Base-by-base conservation (phyloP, 2,329 filamentous ascomycete species). In the Penicillium frequentans region DNA sequence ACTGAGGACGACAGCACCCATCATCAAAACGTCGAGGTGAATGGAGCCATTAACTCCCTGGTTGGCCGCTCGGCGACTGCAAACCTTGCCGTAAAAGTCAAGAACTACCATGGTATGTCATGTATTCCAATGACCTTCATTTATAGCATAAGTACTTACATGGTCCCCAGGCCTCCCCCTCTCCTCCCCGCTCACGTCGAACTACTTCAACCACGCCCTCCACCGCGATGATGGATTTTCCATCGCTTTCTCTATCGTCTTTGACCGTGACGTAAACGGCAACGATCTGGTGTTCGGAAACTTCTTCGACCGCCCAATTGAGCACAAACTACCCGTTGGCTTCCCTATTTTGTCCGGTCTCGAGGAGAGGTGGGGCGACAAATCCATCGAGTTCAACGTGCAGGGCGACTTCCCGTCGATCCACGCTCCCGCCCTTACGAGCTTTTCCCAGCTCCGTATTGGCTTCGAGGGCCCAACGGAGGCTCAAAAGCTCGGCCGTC, bases 241-340 rank as follows among this genome's bases (percentile, higher is more conserved):
- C 66, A 91, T 98, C 67, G 82, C 85, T 31, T 88, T 96, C 70
- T 83, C 85, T 46, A 90, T 97, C 73, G 86, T 84, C 0, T 90
- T 89, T n/a, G 90, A 90, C 66, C 67, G 77, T 29, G 75, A 75
- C 35, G 86, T 96, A 55, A 80, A 81, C 3, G 91, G 86, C 45
- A 75, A 84, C 26, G 87, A 96, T 60, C 81, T 99, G 3, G 86
- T 97, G 53, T 96, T 96, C 67, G 95, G 93, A 43, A 98, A 98
- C 73, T 92, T 97, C 79, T 97, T 98, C 71, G 93, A 96, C 69
- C 85, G 90, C 50, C 91, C 95, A 0, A 95, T 99, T 65, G 85
- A 91, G 29, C 89, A 96, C 70, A 85, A 87, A 16, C 80, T 99
- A 2, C 93, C 95, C 0, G 90, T 91, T 0, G 92, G 93, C 0